Conservation (phyloP, 129 eudicot species). For the Artemisia annua region DNA sequence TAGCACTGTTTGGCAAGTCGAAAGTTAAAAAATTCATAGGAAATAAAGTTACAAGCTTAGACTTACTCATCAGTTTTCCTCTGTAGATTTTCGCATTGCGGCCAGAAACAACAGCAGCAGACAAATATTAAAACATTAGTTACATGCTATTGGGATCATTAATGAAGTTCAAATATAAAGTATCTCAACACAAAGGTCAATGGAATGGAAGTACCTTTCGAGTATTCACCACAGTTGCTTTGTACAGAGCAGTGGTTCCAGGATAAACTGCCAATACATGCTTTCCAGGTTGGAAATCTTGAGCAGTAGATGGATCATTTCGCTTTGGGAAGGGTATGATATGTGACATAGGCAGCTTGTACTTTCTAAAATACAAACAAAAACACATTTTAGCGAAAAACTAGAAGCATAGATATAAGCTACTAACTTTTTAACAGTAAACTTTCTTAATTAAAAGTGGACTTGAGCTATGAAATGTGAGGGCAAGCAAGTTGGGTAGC, state of each 20-base stretch:
- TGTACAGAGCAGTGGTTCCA: conserved; percentile 83
- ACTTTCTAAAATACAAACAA: conserved; percentile 49
- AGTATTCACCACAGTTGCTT: conserved; percentile 88
- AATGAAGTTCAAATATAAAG: conserved; percentile 5
- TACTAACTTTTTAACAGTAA: conserved; percentile 1
- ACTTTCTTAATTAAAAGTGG: conserved; percentile 5
- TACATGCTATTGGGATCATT: conserved; percentile 18
- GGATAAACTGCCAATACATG: conserved; percentile 96
- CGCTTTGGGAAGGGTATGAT: conserved; percentile 81
- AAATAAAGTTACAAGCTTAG: not conserved
- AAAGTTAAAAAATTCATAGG: conserved; percentile 5
- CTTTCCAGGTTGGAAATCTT: conserved; percentile 74
- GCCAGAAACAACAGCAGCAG: conserved; percentile 26
- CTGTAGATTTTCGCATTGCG: conserved; percentile 31
- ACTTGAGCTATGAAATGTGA: not conserved
- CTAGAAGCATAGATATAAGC: conserved; percentile 1
- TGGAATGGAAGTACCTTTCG: conserved; percentile 64
- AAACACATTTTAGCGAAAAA: conserved; percentile 7
- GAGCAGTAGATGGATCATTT: conserved; percentile 72
- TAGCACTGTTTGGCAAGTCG: not conserved
- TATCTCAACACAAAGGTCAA: not conserved
- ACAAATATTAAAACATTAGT: conserved; percentile 26
- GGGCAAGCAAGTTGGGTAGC: not conserved
- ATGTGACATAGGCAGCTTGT: conserved; percentile 77
- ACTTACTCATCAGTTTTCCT: conserved; percentile 85